Conservation (phyloP, 345 rosid species). For the Triadica sebifera region DNA sequence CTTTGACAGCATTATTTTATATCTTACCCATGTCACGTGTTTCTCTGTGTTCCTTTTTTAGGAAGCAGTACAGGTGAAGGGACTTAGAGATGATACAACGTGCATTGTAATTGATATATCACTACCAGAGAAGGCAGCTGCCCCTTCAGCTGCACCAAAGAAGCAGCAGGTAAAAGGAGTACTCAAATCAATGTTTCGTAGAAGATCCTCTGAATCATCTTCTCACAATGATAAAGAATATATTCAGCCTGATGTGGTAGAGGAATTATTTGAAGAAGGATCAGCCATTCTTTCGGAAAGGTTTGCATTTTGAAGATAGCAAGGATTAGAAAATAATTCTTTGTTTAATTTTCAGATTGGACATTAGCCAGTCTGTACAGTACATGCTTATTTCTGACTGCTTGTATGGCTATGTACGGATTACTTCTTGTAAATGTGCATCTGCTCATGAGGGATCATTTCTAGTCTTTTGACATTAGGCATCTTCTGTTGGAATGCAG, state of each 20-base stretch:
- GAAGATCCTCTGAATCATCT: slow-evolving; percentile 66
- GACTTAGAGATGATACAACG: slow-evolving; percentile 97
- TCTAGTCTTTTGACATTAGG: slow-evolving; percentile 15
- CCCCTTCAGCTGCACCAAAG: slow-evolving; percentile 63
- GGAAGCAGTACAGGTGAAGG: slow-evolving; percentile 84
- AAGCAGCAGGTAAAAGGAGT: slow-evolving; percentile 79
- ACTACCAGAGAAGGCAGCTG: slow-evolving; percentile 71
- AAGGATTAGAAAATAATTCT: neutral
- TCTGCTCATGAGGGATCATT: neutral
- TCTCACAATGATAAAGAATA: slow-evolving; percentile 64
- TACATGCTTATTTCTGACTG: neutral
- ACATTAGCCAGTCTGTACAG: neutral
- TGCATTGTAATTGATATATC: slow-evolving; percentile 92
- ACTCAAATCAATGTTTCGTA: slow-evolving; percentile 84
- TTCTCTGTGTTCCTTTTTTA: slow-evolving; percentile 33
- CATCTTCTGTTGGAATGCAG: slow-evolving; percentile 44
- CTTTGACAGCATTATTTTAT: neutral
- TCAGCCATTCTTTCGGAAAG: slow-evolving; percentile 98
- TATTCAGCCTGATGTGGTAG: slow-evolving; percentile 76
- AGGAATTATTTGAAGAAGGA: slow-evolving; percentile 91
- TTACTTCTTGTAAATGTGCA: neutral
- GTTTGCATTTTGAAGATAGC: slow-evolving; percentile 46
- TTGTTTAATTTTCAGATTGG: too few relatives aligned
- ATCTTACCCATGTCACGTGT: slow-evolving; percentile 1
- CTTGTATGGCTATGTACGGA: neutral